phyloP scores from a whole-genome alignment of 129 eudicot species.

The Logfia minima region DNA sequence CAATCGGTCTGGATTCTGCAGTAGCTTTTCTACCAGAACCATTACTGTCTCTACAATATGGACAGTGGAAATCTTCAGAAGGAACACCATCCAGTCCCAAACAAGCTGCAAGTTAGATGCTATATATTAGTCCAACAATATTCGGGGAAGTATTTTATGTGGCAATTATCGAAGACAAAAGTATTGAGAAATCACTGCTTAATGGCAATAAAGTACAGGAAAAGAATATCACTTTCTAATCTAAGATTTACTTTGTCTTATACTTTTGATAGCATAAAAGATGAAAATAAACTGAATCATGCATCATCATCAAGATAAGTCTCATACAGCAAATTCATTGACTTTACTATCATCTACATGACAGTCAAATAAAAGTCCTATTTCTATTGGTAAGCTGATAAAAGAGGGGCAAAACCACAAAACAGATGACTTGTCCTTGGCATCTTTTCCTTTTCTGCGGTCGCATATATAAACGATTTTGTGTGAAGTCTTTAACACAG shows the following conservation, averaged over 20 bases:
- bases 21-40: constrained; percentile 51
- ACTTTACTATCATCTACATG: background rate
- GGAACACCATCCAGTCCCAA: constrained; percentile 61
- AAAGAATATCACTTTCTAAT: background rate
- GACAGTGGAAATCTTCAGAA: constrained; percentile 70
- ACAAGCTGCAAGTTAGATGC: constrained; percentile 61
- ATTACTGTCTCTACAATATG: constrained; percentile 59
- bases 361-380: constrained; percentile 9
- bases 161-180: background rate
- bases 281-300: background rate
- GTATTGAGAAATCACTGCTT: background rate
- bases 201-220: constrained; percentile 1
- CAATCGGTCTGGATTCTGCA: constrained; percentile 61
- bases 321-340: background rate
- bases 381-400: constrained; percentile 2
- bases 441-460: background rate
- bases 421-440: background rate
- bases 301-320: background rate
- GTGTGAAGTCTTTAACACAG: constrained; percentile 3
- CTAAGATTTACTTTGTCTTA: background rate
- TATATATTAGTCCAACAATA: constrained; percentile 20
- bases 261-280: background rate
- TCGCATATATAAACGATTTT: background rate
- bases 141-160: constrained; percentile 1
- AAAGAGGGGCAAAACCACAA: background rate